These are phyloP conservation scores for Emmonsiellopsis sp. DNA, from an alignment of 2,329 filamentous ascomycete genomes.

Conservation along the genomic window DNA sequence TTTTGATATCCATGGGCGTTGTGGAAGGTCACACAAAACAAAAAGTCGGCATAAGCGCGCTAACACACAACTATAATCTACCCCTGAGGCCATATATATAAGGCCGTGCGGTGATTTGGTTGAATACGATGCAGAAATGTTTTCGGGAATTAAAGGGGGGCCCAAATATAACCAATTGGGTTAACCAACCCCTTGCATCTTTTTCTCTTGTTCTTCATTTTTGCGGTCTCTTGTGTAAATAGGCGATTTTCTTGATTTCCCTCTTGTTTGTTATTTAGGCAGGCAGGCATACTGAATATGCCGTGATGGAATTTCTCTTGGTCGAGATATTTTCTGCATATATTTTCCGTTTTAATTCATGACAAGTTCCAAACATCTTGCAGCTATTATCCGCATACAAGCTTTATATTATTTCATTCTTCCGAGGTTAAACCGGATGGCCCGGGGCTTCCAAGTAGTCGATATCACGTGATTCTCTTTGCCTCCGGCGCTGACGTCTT, in stretches of 20 bases:
- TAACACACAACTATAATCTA: constrained; percentile 6
- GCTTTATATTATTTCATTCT: neutral
- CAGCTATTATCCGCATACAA: too few species aligned
- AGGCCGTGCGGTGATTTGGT: neutral
- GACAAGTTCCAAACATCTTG: too few species aligned
- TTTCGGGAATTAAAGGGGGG: neutral
- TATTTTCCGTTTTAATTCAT: too few species aligned
- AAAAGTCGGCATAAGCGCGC: constrained; percentile 14
- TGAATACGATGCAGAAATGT: neutral
- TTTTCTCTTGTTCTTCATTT: neutral
- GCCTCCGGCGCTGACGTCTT: constrained; percentile 7
- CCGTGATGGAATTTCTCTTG: too few species aligned
- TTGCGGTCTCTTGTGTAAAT: constrained; percentile 1
- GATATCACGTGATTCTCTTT: neutral
- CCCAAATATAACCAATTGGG: neutral
- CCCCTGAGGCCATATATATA: neutral
- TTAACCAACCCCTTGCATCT: neutral
- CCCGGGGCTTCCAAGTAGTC: neutral
- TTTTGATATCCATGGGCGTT: constrained; percentile 33
- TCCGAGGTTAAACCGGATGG: neutral
- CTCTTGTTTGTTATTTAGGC: too few species aligned
- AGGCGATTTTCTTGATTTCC: neutral
- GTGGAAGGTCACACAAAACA: neutral
- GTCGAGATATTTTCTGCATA: too few species aligned
- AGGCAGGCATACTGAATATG: too few species aligned